Base-by-base conservation (phyloP, 169 alveolate genomes). In the Plasmodium gaboni region DNA sequence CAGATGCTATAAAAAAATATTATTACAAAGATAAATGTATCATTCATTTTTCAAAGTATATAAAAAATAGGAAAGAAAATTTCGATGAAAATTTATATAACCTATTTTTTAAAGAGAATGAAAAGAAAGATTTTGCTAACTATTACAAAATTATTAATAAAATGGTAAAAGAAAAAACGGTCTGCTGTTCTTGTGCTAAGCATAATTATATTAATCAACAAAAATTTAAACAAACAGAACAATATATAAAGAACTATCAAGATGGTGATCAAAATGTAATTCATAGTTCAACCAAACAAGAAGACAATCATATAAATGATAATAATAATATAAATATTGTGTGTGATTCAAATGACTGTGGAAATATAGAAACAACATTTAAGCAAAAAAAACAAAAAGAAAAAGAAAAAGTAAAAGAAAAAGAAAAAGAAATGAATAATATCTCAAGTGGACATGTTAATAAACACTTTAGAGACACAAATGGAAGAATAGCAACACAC, bases 81-180 rank as follows among this genome's bases (percentile, higher is more conserved):
- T 83, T 83, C 57, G 91, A 83, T 28, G 83, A 83, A 68, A 83
- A 83, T 48, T 68, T 83, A 50, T 83, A 83, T 60, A 83, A 68
- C 7, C 51, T 83, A 69, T 68, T 83, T 67, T 83, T 68, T 83
- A 83, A 68, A 71, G 57, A 83, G 55, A 68, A 68, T 15, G 83
- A 83, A 68, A 83, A 68, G 28, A 26, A 72, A 53, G 83, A 68
- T n/a, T 83, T 68, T 48, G 73, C 38, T 5, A 69, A 63, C n/a
- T 83, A 32, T 50, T 83, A 68, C 51, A 28, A 51, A 8, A 68
- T 48, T 10, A 38, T 83, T 13, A 67, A 55, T 12, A 83, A 68
- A 26, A 68, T 83, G 91, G 55, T 83, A 83, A 51, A 28, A 7
- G 85, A 83, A 10, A 83, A 83, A 24, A 67, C 72, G 0, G 55